Evolutionary conservation across 2,329 filamentous ascomycete species (phyloP).

Genomic region (Monosporascus sp.): DNA sequence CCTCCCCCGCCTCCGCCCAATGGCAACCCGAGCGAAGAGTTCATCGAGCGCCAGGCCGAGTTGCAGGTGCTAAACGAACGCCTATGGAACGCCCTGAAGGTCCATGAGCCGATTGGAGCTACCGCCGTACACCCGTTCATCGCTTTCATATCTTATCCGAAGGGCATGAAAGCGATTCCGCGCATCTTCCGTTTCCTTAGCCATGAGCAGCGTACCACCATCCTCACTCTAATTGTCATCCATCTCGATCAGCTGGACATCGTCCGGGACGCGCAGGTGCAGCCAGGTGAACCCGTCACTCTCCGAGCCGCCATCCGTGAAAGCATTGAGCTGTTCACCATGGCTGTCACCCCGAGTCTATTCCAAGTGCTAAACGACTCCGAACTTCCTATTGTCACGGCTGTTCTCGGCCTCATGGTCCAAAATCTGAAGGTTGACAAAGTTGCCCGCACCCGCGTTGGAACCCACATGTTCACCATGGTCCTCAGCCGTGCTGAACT

Average conservation of each 20-base stretch:
- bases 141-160: slow-evolving; percentile 86
- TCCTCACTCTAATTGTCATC: slow-evolving; percentile 91
- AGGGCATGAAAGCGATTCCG: slow-evolving; percentile 93
- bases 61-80: slow-evolving; percentile 79
- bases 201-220: slow-evolving; percentile 87
- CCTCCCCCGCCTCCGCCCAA: slow-evolving; percentile 57
- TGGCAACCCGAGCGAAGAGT: slow-evolving; percentile 59
- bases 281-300: slow-evolving; percentile 61
- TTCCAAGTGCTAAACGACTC: slow-evolving; percentile 89
- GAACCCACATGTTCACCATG: slow-evolving; percentile 86
- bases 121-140: slow-evolving; percentile 89
- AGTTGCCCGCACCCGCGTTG: slow-evolving; percentile 83
- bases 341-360: slow-evolving; percentile 82
- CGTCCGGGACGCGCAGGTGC: slow-evolving; percentile 72
- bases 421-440: slow-evolving; percentile 75
- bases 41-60: slow-evolving; percentile 68
- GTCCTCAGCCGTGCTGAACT: slow-evolving; percentile 91
- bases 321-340: slow-evolving; percentile 85
- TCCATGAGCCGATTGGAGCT: slow-evolving; percentile 81
- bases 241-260: slow-evolving; percentile 92
- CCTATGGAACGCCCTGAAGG: slow-evolving; percentile 82
- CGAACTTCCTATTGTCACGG: slow-evolving; percentile 83
- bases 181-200: slow-evolving; percentile 92
- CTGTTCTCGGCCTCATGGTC: slow-evolving; percentile 78
- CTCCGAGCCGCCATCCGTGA: slow-evolving; percentile 77